Conservation (phyloP, 108 stramenopile species). For the Mediolabrus comicus region DNA sequence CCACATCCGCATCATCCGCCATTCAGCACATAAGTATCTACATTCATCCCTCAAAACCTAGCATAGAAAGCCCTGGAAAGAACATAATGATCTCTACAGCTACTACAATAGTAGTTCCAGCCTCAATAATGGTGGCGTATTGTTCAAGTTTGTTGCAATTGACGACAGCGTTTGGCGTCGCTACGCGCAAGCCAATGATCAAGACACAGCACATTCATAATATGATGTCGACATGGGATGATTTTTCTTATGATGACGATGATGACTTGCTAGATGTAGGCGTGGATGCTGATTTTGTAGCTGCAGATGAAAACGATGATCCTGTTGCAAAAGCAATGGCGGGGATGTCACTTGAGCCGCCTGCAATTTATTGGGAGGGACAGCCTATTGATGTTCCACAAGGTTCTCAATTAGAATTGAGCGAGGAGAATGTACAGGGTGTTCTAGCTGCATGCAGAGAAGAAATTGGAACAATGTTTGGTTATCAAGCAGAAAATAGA, state of each 20-base stretch:
- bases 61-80: too few relatives aligned
- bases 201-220: neutral
- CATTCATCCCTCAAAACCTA: too few relatives aligned
- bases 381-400: constrained; percentile 32
- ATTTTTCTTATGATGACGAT: constrained; percentile 66
- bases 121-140: neutral
- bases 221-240: constrained; percentile 36
- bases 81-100: too few relatives aligned
- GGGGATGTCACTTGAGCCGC: constrained; percentile 57
- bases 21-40: too few relatives aligned
- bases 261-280: constrained; percentile 46
- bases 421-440: constrained; percentile 72
- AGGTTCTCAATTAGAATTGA: constrained; percentile 65
- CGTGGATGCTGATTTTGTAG: constrained; percentile 25
- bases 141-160: neutral
- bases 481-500: constrained; percentile 89
- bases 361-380: constrained; percentile 45
- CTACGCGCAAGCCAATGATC: neutral
- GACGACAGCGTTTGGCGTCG: neutral
- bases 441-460: constrained; percentile 73
- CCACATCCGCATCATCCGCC: too few relatives aligned
- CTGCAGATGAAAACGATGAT: constrained; percentile 82
- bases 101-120: too few relatives aligned
- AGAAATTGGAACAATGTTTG: constrained; percentile 91
- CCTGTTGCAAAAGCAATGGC: constrained; percentile 68